Conservation (phyloP, 768 basidiomycete species). For the Suillus subaureus region DNA sequence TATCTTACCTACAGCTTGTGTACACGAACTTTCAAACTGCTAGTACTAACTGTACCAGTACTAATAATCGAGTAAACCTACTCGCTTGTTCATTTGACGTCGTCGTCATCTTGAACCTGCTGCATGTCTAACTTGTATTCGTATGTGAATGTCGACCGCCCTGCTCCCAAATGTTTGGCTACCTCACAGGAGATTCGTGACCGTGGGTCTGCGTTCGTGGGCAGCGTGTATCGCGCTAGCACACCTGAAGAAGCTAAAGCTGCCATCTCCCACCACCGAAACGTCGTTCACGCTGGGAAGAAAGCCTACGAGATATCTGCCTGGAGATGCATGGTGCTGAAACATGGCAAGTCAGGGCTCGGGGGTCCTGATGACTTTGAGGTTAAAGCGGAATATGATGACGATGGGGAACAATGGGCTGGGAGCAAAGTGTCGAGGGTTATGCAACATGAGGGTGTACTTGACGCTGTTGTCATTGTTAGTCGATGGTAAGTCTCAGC, state of each 20-base stretch:
- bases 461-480: constrained; percentile 81
- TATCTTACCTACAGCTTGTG: constrained; percentile 8
- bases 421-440: constrained; percentile 62
- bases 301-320: constrained; percentile 77
- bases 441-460: constrained; percentile 68
- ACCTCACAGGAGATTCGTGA: constrained; percentile 78
- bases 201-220: constrained; percentile 73
- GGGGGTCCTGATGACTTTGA: constrained; percentile 78
- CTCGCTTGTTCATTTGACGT: constrained; percentile 7
- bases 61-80: constrained; percentile 4
- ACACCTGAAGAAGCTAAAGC: constrained; percentile 53
- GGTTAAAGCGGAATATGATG: constrained; percentile 59
- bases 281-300: constrained; percentile 57
- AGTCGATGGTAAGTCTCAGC: constrained; percentile 63
- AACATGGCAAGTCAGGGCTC: constrained; percentile 64
- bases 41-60: not conserved
- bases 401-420: constrained; percentile 80
- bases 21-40: constrained; percentile 2
- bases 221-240: constrained; percentile 57
- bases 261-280: constrained; percentile 52
- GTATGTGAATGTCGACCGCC: constrained; percentile 47
- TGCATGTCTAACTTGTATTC: constrained; percentile 48
- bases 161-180: constrained; percentile 47
- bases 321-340: constrained; percentile 78
- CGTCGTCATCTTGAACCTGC: not conserved